Evolutionary conservation across 176 grass and related monocot genomes (phyloP).

Genomic region (Musa beccarii): DNA sequence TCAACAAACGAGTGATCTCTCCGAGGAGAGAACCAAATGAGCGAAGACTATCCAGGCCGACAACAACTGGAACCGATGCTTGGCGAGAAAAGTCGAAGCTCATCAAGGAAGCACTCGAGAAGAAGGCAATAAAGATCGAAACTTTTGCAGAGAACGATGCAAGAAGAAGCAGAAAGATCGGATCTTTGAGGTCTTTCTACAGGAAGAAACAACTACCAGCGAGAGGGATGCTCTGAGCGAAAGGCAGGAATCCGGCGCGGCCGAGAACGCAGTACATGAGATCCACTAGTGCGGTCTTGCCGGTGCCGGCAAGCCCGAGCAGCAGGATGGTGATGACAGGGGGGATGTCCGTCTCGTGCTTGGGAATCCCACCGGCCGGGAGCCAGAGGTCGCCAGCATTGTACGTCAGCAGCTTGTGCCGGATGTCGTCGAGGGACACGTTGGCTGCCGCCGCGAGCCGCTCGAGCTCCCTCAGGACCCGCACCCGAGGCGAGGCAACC

Average conservation of each 20-base stretch:
- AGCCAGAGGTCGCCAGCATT: constrained; percentile 24
- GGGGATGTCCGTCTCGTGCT: constrained; percentile 24
- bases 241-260: constrained; percentile 20
- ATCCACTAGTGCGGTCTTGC: constrained; percentile 15
- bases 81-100: neutral
- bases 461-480: constrained; percentile 22
- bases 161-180: too few species aligned
- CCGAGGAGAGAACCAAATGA: neutral
- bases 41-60: neutral
- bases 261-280: constrained; percentile 29
- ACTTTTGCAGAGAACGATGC: neutral
- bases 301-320: constrained; percentile 10
- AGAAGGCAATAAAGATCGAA: neutral
- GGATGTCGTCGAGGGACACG: constrained; percentile 18
- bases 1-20: neutral
- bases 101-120: too few species aligned
- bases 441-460: constrained; percentile 8
- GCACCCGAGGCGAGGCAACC: neutral
- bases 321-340: constrained; percentile 18
- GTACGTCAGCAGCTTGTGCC: constrained; percentile 21
- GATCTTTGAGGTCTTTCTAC: neutral
- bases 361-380: constrained; percentile 16
- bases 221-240: constrained; percentile 1
- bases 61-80: too few species aligned
- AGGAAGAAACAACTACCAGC: neutral